Conservation (phyloP, 768 basidiomycete species). For the Tricholoma sp. region DNA sequence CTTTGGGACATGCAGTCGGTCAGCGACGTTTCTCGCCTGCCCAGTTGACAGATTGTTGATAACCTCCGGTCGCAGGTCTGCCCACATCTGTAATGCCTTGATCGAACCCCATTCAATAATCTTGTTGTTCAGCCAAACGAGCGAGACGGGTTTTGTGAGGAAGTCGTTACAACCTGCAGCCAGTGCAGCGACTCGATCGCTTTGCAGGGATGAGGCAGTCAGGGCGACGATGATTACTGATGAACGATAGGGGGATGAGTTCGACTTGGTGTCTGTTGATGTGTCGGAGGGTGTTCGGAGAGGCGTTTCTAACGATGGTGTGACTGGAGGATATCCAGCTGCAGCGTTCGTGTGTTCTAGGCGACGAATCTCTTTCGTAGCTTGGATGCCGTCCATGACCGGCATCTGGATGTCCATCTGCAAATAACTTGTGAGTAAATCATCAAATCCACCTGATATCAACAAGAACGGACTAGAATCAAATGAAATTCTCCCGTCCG, state of each 20-base stretch:
- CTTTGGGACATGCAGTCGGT: constrained; percentile 40
- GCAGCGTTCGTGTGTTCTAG: constrained; percentile 67
- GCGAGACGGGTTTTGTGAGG: constrained; percentile 92
- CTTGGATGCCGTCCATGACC: constrained; percentile 96
- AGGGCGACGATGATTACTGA: constrained; percentile 99
- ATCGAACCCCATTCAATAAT: constrained; percentile 99
- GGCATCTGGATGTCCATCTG: constrained; percentile 99
- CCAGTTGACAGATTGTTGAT: constrained; percentile 33
- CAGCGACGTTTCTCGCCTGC: constrained; percentile 41
- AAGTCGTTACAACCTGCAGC: constrained; percentile 99
- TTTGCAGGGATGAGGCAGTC: constrained; percentile 92
- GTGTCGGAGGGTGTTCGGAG: constrained; percentile 49
- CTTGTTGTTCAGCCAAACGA: constrained; percentile 95
- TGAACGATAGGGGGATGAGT: constrained; percentile 71
- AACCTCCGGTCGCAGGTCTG: constrained; percentile 64
- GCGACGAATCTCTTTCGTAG: constrained; percentile 91
- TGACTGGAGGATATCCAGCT: constrained; percentile 64
- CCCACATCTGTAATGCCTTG: constrained; percentile 91
- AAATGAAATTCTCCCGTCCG: constrained; percentile 88
- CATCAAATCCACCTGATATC: background rate
- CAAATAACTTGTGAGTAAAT: constrained; percentile 2
- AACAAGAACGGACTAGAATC: constrained; percentile 65
- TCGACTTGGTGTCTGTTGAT: constrained; percentile 41
- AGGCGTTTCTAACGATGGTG: constrained; percentile 53
- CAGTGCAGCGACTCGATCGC: constrained; percentile 93